Evolutionary conservation across 1,284 basidiomycete species (phyloP).

Genomic region (Apiotrichum siamense): DNA sequence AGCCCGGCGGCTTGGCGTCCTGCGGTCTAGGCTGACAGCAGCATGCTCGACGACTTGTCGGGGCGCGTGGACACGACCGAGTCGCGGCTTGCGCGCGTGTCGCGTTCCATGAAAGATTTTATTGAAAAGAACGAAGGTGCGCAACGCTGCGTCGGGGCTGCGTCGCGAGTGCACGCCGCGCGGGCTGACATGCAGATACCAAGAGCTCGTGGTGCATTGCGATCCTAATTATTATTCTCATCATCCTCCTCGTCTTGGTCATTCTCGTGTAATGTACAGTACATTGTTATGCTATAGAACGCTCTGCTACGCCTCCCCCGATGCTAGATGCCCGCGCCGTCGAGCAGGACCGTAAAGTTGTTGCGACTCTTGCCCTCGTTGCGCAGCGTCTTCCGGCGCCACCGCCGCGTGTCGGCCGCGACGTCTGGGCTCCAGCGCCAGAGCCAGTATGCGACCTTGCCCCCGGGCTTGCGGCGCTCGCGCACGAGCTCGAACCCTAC

Average conservation of each 20-base stretch:
- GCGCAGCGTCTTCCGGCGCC: constrained; percentile 56
- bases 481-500: constrained; percentile 62
- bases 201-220: constrained; percentile 65
- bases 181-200: constrained; percentile 52
- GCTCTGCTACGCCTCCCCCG: background rate
- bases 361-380: constrained; percentile 62
- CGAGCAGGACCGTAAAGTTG: constrained; percentile 61
- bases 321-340: background rate
- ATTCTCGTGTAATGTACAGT: constrained; percentile 48
- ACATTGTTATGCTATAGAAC: constrained; percentile 3
- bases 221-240: constrained; percentile 53
- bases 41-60: constrained; percentile 77
- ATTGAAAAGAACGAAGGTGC: constrained; percentile 73
- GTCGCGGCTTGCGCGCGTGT: constrained; percentile 61
- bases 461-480: constrained; percentile 54
- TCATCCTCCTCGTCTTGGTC: constrained; percentile 53
- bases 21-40: too few relatives aligned
- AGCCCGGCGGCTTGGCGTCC: background rate
- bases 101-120: constrained; percentile 69
- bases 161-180: background rate
- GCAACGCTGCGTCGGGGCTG: constrained; percentile 12
- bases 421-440: constrained; percentile 27
- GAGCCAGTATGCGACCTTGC: constrained; percentile 46
- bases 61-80: constrained; percentile 66
- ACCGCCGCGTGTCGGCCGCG: constrained; percentile 10